Base-by-base conservation (phyloP, 1,284 basidiomycete genomes). In the Inonotus obliquus region DNA sequence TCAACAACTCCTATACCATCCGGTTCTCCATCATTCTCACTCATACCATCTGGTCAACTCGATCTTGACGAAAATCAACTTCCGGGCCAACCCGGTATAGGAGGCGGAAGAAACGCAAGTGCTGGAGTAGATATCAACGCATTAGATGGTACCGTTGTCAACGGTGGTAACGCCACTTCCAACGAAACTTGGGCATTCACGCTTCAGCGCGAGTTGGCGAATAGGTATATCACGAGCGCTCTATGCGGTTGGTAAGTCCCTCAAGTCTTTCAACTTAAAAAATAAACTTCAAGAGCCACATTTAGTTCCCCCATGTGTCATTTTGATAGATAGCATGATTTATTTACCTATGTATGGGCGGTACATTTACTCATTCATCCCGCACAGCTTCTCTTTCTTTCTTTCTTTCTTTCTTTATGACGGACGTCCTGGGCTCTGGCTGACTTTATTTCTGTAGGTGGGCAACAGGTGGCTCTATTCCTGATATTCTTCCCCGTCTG, bases 161-260 rank as follows among this genome's bases (percentile, higher is more conserved):
- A 91, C 68, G 89, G 90, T 17, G 90, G 91, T 11, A 89, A 85
- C 65, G 78, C 81, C 1, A 82, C 80, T 0, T 67, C 70, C 39
- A 79, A 83, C 53, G 87, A 91, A 68, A 84, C 83, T 4, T 94
- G 92, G 92, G 77, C 76, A 2, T 75, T 77, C 29, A 75, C 79
- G 2, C 76, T 96, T 19, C 79, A 79, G 67, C 80, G 89, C 55
- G 85, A 92, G 72, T 72, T 94, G 61, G 89, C 87, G 14, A 92
- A 93, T 69, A 82, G 94, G 29, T 96, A 94, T 73, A 78, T 93
- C 67, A 79, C 87, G 41, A 89, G 91, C 60, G 85, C 85, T 0
- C 82, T 96, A 65, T 96, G 95, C 73, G 92, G 91, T 66, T 98
- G 95, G 94, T 89, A 65, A 69, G 83, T 76, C 47, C 35, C n/a